Base-by-base conservation (phyloP, 768 basidiomycete genomes). In the Amanita muscaria region DNA sequence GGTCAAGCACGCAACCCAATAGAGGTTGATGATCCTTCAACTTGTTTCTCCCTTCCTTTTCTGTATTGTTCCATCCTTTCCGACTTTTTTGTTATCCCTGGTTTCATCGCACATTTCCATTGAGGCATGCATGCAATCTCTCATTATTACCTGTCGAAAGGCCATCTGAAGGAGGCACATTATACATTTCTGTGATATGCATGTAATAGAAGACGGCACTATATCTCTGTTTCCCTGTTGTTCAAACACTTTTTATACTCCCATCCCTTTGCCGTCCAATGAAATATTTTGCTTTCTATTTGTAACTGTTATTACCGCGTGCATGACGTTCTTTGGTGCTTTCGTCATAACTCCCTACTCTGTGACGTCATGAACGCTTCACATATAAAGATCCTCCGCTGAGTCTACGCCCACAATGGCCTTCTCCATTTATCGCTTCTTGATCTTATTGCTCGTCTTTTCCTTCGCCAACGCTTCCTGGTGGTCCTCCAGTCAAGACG, bases 1-100 rank as follows among this genome's bases (percentile, higher is more conserved):
- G 80, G 76, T 88, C 54, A 89, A 84, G 66, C 69, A 69, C 19
- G 87, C 87, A 32, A 88, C 86, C 27, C 76, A 77, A 70, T 86
- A 80, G 67, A 75, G 54, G 37, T 14, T 48, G 40, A 43, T 41
- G 25, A 41, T 40, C 42, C 48, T 38, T 34, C 47, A 48, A 47
- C 50, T 43, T 50, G 50, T 58, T 54, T 53, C 45, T 47, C 50
- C 48, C 47, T 53, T 50, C 51, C 47, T 48, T 55, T 49, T 49
- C 51, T 56, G 47, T 62, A 51, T 46, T n/a, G n/a, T 37, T 40
- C 40, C 49, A 24, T 52, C 32, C 22, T 49, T 48, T 49, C 46
- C 44, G 49, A n/a, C n/a, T 49, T 29, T 29, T 6, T 31, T 31
- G 52, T 45, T 47, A 44, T 55, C 51, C 50, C 51, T 42, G 34